These are phyloP conservation scores for Coriaria nepalensis DNA, from an alignment of 306 rosid species.

Conservation along the genomic window DNA sequence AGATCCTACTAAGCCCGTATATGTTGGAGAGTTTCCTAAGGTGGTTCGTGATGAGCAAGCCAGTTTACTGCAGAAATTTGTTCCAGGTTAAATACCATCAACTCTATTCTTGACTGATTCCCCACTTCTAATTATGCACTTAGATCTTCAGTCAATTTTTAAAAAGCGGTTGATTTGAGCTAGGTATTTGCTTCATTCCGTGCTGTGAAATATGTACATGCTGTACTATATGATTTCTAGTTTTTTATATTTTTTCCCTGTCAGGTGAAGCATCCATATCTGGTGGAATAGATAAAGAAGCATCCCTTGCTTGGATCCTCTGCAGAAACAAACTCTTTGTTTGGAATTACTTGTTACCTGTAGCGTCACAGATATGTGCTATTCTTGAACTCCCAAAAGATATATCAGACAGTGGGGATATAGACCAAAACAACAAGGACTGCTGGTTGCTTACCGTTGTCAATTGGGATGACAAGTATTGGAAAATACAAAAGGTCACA, in stretches of 20 bases:
- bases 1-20: slow-evolving; percentile 58
- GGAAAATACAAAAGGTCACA: slow-evolving; percentile 26
- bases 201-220: not conserved
- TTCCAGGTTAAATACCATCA: slow-evolving; percentile 31
- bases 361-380: slow-evolving; percentile 37
- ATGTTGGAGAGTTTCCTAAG: slow-evolving; percentile 78
- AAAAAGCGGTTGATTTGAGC: not conserved
- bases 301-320: slow-evolving; percentile 77
- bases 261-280: slow-evolving; percentile 42
- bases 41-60: slow-evolving; percentile 62
- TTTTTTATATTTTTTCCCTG: slow-evolving; percentile 7
- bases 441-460: slow-evolving; percentile 67
- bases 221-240: too few relatives aligned
- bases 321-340: slow-evolving; percentile 51
- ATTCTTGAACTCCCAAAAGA: slow-evolving; percentile 60
- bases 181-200: not conserved
- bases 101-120: slow-evolving; percentile 2
- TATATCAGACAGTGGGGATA: slow-evolving; percentile 22
- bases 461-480: slow-evolving; percentile 36
- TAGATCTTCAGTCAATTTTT: too few relatives aligned
- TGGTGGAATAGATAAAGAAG: slow-evolving; percentile 73
- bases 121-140: too few relatives aligned
- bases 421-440: slow-evolving; percentile 25
- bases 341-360: slow-evolving; percentile 69
- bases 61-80: slow-evolving; percentile 35